Evolutionary conservation across 2,329 filamentous ascomycete species (phyloP).

Genomic region (Nothophoma quercina): DNA sequence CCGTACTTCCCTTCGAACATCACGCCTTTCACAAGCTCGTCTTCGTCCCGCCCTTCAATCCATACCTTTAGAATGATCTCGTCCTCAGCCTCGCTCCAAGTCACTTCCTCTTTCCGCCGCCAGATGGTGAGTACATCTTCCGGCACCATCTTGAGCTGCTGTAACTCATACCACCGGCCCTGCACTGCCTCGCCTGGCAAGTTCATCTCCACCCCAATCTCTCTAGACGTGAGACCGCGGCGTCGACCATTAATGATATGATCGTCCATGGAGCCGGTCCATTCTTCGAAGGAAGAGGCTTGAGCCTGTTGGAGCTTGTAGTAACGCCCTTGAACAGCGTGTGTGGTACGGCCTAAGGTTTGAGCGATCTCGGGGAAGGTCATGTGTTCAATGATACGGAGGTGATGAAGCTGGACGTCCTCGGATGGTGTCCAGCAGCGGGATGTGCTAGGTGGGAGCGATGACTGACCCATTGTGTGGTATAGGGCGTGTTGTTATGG

Average conservation of each 20-base stretch:
- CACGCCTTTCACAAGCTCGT: slow-evolving; percentile 3
- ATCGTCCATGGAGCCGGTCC: slow-evolving; percentile 10
- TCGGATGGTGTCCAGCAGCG: slow-evolving; percentile 18
- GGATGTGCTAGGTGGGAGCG: not conserved
- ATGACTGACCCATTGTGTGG: not conserved
- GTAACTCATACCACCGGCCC: slow-evolving; percentile 12
- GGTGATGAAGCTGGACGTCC: slow-evolving; percentile 2
- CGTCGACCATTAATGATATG: slow-evolving; percentile 10
- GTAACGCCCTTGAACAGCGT: not conserved
- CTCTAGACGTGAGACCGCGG: not conserved
- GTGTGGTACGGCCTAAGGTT: not conserved
- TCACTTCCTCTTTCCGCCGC: not conserved
- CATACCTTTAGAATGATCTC: slow-evolving; percentile 10
- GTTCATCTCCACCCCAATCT: slow-evolving; percentile 5
- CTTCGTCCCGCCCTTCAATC: not conserved
- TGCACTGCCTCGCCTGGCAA: slow-evolving; percentile 6
- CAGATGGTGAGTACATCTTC: slow-evolving; percentile 7
- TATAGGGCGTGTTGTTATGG: not conserved
- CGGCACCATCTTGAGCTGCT: slow-evolving; percentile 10
- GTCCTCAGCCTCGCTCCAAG: slow-evolving; percentile 14
- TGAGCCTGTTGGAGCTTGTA: not conserved
- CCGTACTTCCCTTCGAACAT: not conserved
- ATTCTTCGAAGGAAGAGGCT: slow-evolving; percentile 1
- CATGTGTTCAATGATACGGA: not conserved
- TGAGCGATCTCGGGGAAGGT: slow-evolving; percentile 1